Evolutionary conservation across 345 rosid species (phyloP).

Genomic region (Combretum micranthum): DNA sequence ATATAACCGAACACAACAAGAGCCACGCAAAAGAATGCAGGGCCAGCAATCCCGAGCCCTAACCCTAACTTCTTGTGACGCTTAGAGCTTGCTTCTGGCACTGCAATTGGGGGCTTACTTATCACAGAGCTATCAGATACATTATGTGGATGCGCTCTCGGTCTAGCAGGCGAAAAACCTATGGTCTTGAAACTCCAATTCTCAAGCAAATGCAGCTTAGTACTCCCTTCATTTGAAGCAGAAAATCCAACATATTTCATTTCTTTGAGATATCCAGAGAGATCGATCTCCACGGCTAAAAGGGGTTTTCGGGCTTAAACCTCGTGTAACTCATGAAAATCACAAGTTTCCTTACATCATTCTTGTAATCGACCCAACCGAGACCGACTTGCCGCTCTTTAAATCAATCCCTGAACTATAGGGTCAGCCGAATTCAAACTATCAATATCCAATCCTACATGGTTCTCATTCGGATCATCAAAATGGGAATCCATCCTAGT

Average conservation of each 20-base stretch:
- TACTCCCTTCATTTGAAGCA: conserved; percentile 91
- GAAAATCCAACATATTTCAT: conserved; percentile 77
- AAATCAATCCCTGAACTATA: conserved; percentile 42
- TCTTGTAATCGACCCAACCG: conserved; percentile 87
- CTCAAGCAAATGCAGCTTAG: conserved; percentile 69
- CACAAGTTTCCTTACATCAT: conserved; percentile 41
- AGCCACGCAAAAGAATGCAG: conserved; percentile 57
- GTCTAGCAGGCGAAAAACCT: conserved; percentile 53
- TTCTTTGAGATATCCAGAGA: conserved; percentile 50
- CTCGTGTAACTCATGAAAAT: conserved; percentile 62
- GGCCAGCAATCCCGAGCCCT: conserved; percentile 72
- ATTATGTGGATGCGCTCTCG: conserved; percentile 53
- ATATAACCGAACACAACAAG: conserved; percentile 48
- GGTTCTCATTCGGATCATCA: conserved; percentile 64
- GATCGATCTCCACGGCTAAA: conserved; percentile 49
- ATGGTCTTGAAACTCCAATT: conserved; percentile 74
- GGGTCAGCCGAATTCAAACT: conserved; percentile 63
- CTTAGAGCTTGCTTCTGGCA: conserved; percentile 26
- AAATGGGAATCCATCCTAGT: conserved; percentile 57
- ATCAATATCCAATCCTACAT: conserved; percentile 72
- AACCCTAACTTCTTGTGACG: conserved; percentile 47
- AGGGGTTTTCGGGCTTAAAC: conserved; percentile 59
- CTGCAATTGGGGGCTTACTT: conserved; percentile 23
- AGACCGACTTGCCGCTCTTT: conserved; percentile 64
- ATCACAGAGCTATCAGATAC: conserved; percentile 65